Base-by-base conservation (phyloP, 2,329 filamentous ascomycete species). In the Sphaerulina musiva region DNA sequence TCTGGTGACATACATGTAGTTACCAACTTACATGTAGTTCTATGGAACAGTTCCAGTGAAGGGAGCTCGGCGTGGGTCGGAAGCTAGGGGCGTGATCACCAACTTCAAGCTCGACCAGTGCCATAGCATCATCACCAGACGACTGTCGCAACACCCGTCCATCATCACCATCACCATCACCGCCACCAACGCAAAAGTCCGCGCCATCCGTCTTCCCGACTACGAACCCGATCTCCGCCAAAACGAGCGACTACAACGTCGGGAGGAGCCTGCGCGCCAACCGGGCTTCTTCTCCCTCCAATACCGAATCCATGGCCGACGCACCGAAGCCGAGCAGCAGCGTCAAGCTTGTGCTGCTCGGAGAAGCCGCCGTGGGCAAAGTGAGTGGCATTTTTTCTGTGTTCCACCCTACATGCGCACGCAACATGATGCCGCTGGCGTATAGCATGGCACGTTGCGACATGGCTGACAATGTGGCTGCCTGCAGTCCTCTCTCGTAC, bases 291-390 rank as follows among this genome's bases (percentile, higher is more conserved):
- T 49, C 55, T 14, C 29, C 46, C 23, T 45, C 60, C 17, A 51
- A 54, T 52, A 60, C 52, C 57, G 58, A 53, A 55, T 38, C 44
- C 36, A 41, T 41, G 70, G 54, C 40, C 51, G 59, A 51, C 51
- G 74, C 84, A 66, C 87, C 89, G 58, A 98, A 97, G 78, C 93
- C 93, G 59, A 97, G 91, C 80, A 97, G 91, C 84, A 98, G 93
- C 78, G 93, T 98, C 73, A 98, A 98, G 85, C 86, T 98, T 65
- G 93, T 98, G 62, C 82, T 98, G 70, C 85, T 98, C 55, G 93
- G 93, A 64, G 93, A 98, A 77, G 93, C 93, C 60, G 93, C 93
- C 57, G 93, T 98, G 54, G 93, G 93, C 82, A 98, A 98, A 86
- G 93, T 95, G 78, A 58, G 73, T 47, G 10, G 34, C 4, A 4